Evolutionary conservation across 2,329 filamentous ascomycete species (phyloP).

Genomic region (Lomentospora prolificans): DNA sequence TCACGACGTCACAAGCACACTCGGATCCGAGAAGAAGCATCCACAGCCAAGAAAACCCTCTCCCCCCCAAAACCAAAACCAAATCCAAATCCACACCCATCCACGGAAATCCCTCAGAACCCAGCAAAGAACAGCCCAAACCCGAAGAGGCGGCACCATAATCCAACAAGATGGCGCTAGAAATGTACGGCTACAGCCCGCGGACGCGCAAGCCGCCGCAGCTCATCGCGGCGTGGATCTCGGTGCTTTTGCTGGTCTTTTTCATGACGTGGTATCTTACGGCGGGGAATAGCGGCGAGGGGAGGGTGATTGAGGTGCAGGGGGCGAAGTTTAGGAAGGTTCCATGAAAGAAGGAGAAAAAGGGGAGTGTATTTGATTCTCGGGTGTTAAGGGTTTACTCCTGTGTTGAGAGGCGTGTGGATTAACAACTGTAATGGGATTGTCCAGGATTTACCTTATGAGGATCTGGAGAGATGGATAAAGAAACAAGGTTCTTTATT

Average conservation of each 20-base stretch:
- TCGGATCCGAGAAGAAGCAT: not conserved
- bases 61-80: not conserved
- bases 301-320: not conserved
- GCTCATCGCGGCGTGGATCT: not conserved
- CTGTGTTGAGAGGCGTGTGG: no score
- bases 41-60: not conserved
- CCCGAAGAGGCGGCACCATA: no score
- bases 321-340: not conserved
- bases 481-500: not conserved
- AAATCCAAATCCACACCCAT: no score
- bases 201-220: not conserved
- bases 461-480: no score
- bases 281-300: not conserved
- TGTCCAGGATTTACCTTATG: no score
- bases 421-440: no score
- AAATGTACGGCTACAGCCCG: not conserved
- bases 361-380: not conserved
- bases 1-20: not conserved
- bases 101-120: not conserved
- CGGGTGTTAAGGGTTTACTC: no score
- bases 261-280: conserved; percentile 1
- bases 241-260: not conserved
- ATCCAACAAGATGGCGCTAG: not conserved
- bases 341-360: not conserved
- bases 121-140: no score